Base-by-base conservation (phyloP, 1,284 basidiomycete species). In the Lentinus polychrous region DNA sequence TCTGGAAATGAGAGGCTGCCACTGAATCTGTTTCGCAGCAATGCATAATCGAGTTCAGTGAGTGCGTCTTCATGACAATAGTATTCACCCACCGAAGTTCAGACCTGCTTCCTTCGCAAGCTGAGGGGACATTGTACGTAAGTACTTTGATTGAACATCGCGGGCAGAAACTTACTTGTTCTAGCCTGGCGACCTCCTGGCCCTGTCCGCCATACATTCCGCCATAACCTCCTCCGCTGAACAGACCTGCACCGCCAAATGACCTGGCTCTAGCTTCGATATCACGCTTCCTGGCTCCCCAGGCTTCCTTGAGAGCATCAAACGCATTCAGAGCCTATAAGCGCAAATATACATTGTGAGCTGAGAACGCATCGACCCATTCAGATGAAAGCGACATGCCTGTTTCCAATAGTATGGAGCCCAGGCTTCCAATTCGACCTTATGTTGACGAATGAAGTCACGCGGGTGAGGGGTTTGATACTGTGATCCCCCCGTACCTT, bases 381-480 rank as follows among this genome's bases (percentile, higher is more conserved):
- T 36, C 17, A 27, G 10, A 23, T 1, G 8, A 31, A 22, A 18
- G 17, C 24, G 17, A 27, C 41, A 46, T 38, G 61, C 62, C 60
- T 69, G 68, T 47, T 63, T 68, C 69, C 69, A 71, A n/a, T 66
- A 50, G 33, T 63, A 57, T 17, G 57, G 36, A 49, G 70, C 69
- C 69, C 69, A 70, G 14, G 53, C 45, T 57, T 70, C 69, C 32
- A 71, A 58, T 56, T 68, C 66, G 6, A 57, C 51, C 50, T 69
- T 69, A 55, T 70, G 62, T 27, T 59, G 36, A 39, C 58, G 65
- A n/a, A 70, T 63, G 51, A 60, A 68, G 37, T 64, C 53, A 31
- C 69, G 61, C 42, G 69, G 69, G 50, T 71, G 69, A 43, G 57
- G 61, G 11, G 52, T 45, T 17, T 54, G 44, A 24, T 52, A 57